Evolutionary conservation across 2,329 filamentous ascomycete species (phyloP), one percentile per base, ranked within the genome.

Genomic region (Colletotrichum shisoi): DNA sequence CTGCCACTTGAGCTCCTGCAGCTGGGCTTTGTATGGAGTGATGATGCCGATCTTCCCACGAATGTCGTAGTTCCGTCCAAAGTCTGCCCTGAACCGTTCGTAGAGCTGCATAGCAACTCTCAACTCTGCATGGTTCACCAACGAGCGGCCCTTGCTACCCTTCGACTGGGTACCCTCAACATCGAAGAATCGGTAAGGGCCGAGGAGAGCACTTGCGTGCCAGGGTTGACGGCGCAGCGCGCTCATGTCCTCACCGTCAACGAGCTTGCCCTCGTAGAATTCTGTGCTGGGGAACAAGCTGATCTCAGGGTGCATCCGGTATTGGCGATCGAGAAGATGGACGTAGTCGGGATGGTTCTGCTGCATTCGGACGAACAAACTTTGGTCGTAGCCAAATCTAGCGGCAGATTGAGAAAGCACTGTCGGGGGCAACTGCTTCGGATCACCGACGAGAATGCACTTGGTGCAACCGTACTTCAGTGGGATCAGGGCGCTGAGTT

Each of bases 271-370:
- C 75, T 98, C 93, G 79, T 99, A 99, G 80, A 99, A 99, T 58
- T 94, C 90, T 72, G 85, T 82, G 77, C 93, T 97, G 1, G 96
- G 95, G 77, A 97, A 99, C 59, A 83, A 78, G 77, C 93, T 97
- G 76, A 99, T 99, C 71, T 95, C 92, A 0, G 96, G 95, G 79
- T 99, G 95, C 96, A 99, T 99, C 79, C 95, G 95, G 77, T 99
- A 99, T 76, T 99, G 95, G 63, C 91, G 95, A 75, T 98, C 94
- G n/a, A 99, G 87, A 31, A 99, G 84, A 80, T 99, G 94, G 17
- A 99, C 89, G 71, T 96, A 91, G 39, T 91, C 83, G 0, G 93
- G 92, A 73, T 94, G 90, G 70, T 97, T 97, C 73, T 89, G 89
- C 76, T 98, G 95, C 94, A 99, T 99, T 40, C 95, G 91, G 61